A percentile compares a stretch with the other conserved stretches of the same genome.
These are phyloP conservation scores for Cubamyces lactineus DNA, from an alignment of 768 basidiomycete genomes.

Conservation along the genomic window DNA sequence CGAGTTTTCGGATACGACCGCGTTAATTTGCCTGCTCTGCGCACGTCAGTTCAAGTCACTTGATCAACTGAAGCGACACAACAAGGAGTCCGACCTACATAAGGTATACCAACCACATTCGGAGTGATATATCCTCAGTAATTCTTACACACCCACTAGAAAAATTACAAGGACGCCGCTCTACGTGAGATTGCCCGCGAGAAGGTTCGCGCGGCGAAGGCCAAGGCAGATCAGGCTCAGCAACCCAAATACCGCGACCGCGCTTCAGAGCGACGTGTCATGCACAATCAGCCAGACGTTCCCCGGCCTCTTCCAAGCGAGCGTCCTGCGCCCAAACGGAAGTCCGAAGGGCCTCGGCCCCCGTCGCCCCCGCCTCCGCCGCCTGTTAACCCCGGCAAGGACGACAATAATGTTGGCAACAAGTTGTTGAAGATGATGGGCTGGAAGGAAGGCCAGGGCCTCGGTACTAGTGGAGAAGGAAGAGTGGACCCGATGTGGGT, in stretches of 20 bases:
- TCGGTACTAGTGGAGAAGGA: constrained; percentile 83
- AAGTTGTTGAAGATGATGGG: constrained; percentile 98
- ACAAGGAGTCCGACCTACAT: constrained; percentile 92
- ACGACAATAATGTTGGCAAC: constrained; percentile 88
- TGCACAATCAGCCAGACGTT: constrained; percentile 90
- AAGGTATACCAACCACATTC: constrained; percentile 60
- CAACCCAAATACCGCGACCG: constrained; percentile 93
- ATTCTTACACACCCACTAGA: constrained; percentile 50
- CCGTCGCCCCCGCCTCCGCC: constrained; percentile 66
- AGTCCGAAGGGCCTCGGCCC: constrained; percentile 64
- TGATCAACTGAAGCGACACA: constrained; percentile 88
- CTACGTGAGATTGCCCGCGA: constrained; percentile 75
- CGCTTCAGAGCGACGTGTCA: constrained; percentile 85
- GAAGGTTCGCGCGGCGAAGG: constrained; percentile 52
- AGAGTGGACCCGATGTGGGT: constrained; percentile 86
- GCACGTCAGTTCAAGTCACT: constrained; percentile 89
- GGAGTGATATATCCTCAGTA: too few relatives aligned
- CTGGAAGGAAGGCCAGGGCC: constrained; percentile 88
- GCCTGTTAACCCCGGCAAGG: constrained; percentile 71
- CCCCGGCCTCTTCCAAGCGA: constrained; percentile 51
- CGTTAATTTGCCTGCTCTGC: constrained; percentile 87
- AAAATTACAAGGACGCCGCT: constrained; percentile 77
- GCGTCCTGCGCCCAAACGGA: constrained; percentile 41
- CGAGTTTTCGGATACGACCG: constrained; percentile 78
- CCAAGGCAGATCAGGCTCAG: constrained; percentile 38